phyloP scores from a whole-genome alignment of 129 eudicot species.

The Flaveria linearis region DNA sequence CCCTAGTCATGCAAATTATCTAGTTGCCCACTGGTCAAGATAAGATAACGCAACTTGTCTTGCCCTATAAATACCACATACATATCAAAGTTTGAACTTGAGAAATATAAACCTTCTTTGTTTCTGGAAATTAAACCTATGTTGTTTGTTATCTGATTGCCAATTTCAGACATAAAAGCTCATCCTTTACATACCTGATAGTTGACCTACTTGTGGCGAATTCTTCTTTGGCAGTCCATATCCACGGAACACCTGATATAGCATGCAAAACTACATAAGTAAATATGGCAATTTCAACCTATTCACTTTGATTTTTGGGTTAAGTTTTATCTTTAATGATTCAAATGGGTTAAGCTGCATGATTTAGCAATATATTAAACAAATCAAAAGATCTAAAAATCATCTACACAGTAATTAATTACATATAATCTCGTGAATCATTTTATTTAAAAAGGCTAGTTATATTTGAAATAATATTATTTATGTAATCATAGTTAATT shows the following conservation, averaged over 20 bases:
- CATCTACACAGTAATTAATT: background rate
- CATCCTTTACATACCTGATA: conserved; percentile 47
- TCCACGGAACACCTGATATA: conserved; percentile 49
- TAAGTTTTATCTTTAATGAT: background rate
- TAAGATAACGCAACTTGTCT: no score
- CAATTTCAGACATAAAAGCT: background rate
- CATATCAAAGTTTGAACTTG: no score
- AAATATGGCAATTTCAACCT: background rate
- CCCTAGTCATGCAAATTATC: no score
- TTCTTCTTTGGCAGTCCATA: conserved; percentile 49
- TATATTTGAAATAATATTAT: background rate
- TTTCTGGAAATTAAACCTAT: no score
- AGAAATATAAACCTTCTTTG: no score
- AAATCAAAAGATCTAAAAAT: background rate
- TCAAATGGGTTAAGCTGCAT: conserved; percentile 6
- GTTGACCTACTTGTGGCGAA: conserved; percentile 38
- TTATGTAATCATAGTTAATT: background rate
- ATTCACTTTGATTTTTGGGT: background rate
- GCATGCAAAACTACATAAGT: background rate
- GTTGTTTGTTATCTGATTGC: no score
- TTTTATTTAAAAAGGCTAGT: background rate
- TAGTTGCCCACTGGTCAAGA: no score
- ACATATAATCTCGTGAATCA: background rate
- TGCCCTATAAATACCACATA: no score
- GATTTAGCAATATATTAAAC: background rate